Conservation (phyloP, 73 alveolate species). For the Paramecium bursaria region DNA sequence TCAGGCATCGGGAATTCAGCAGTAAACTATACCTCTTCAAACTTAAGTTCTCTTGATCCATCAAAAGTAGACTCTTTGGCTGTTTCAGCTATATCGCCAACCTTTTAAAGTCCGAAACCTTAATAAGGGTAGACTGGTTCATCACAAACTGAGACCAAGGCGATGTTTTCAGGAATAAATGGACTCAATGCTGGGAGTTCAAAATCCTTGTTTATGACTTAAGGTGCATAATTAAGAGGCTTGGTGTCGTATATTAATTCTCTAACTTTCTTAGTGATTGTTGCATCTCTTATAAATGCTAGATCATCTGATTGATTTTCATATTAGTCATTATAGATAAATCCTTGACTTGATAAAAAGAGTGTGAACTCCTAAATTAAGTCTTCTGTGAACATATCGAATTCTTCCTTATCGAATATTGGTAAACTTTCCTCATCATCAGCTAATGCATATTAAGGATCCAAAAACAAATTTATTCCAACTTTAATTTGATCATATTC, state of each 20-base stretch:
- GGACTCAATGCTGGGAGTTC: constrained; percentile 25
- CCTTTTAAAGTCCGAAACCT: not conserved
- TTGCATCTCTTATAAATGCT: constrained; percentile 15
- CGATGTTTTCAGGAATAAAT: constrained; percentile 33
- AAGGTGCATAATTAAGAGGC: not conserved
- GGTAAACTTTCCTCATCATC: constrained; percentile 40
- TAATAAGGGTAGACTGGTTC: not conserved
- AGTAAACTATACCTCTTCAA: not conserved
- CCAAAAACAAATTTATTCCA: constrained; percentile 9
- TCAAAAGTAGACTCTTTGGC: not conserved
- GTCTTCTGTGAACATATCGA: not conserved
- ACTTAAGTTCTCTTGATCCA: not conserved
- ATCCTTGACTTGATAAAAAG: not conserved
- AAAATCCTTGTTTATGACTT: not conserved
- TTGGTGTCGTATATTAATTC: constrained; percentile 18
- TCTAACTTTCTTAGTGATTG: not conserved
- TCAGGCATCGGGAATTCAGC: constrained; percentile 50
- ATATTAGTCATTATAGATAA: not conserved
- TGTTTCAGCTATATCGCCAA: not conserved
- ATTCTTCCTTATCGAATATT: constrained; percentile 44
- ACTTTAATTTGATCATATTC: not conserved
- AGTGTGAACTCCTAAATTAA: not conserved
- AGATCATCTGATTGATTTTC: not conserved
- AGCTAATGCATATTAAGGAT: constrained; percentile 38
- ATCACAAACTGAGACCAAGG: constrained; percentile 24